Base-by-base conservation (phyloP, 2,329 filamentous ascomycete genomes). In the Trichoderma gracile region DNA sequence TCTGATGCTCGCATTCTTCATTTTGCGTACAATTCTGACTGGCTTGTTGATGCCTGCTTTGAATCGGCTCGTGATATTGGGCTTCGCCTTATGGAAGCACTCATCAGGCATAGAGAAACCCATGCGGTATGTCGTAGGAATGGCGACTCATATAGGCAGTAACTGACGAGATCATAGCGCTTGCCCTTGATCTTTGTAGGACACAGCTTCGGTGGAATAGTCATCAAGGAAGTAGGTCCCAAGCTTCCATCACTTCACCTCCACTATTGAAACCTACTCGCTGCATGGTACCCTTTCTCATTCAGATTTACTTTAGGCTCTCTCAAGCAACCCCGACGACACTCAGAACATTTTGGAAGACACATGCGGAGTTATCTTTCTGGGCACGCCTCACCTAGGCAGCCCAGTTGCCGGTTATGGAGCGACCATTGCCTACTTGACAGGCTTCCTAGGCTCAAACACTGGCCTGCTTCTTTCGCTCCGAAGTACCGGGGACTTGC, bases 201-300 rank as follows among this genome's bases (percentile, higher is more conserved):
- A 5, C 67, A 70, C 6, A 70, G 69, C 54, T 66, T 70, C n/a
- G 69, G 68, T 1, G 68, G 68, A 2, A 69, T 70, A 7, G 65
- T 70, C 19, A 68, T 70, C 5, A 70, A 70, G 19, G 49, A 70
- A 27, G 47, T 63, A 30, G 12, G 43, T 3, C 2, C 9, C 5
- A 27, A 27, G 2, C 25, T 27, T 27, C 25, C 25, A 27, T 27
- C 25, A 25, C 9, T 2, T 10, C 14, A 33, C 6, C 33, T 38
- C 10, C 30, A 30, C 9, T 43, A 6, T 30, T 30, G 27, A 8
- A 30, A 30, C 27, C 27, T 30, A 10, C 9, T 30, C 27, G 1
- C 27, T 33, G 8, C 5, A 38, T 61, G 64, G 65, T 25, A 43
- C 67, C 17, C 60, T 56, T 14, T 17, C 30, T 23, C 12, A 23